Evolutionary conservation across 192 early-diverging fungal genomes (phyloP).

Genomic region (Entomortierella lignicola): DNA sequence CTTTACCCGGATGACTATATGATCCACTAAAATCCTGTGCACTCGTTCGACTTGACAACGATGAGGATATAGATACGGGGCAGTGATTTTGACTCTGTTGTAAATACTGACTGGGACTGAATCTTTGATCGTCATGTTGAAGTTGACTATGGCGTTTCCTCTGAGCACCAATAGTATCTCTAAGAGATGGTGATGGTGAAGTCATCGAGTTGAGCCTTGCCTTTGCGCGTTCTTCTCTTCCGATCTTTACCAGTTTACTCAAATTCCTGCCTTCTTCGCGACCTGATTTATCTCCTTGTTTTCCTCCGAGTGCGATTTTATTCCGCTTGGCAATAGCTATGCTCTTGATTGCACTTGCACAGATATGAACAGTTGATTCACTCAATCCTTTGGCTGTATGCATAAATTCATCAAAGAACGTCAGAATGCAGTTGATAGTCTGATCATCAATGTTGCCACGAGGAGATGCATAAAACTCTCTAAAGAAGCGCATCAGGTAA

Average conservation of each 20-base stretch:
- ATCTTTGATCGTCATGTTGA: slow-evolving; percentile 5
- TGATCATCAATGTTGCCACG: slow-evolving; percentile 31
- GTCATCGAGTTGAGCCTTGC: slow-evolving; percentile 8
- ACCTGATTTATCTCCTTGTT: neutral
- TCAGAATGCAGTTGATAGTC: slow-evolving; percentile 36
- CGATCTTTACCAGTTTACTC: slow-evolving; percentile 42
- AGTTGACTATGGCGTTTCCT: slow-evolving; percentile 28
- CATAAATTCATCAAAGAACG: slow-evolving; percentile 51
- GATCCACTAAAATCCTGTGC: neutral
- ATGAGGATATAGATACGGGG: slow-evolving; percentile 1
- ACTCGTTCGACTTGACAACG: neutral
- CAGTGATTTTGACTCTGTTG: neutral
- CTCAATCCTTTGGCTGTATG: slow-evolving; percentile 35
- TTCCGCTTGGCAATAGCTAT: slow-evolving; percentile 39
- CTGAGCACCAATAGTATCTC: neutral
- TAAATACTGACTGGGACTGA: neutral
- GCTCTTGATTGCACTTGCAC: slow-evolving; percentile 44
- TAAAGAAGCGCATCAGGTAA: slow-evolving; percentile 30
- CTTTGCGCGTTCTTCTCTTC: slow-evolving; percentile 29
- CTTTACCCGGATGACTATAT: slow-evolving; percentile 26
- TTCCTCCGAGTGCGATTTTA: slow-evolving; percentile 14
- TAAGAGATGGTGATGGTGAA: slow-evolving; percentile 5
- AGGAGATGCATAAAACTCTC: slow-evolving; percentile 36
- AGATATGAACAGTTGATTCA: slow-evolving; percentile 42
- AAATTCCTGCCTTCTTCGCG: slow-evolving; percentile 14